phyloP scores from a whole-genome alignment of 768 basidiomycete genomes.

The Collybia mongolica region DNA sequence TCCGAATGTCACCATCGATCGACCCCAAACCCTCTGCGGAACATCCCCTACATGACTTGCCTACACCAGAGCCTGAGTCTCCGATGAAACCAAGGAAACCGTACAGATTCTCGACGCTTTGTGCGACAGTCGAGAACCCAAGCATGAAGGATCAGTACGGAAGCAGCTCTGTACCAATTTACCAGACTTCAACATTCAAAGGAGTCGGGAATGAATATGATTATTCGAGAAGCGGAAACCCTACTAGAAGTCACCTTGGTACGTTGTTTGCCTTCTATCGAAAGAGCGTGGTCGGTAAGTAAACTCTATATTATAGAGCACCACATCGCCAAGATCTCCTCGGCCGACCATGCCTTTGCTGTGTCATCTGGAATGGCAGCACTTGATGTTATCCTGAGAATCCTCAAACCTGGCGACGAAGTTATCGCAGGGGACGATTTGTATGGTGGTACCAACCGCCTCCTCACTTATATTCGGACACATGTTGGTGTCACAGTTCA shows the following conservation, averaged over 20 bases:
- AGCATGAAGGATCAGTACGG: slow-evolving; percentile 94
- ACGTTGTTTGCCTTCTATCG: slow-evolving; percentile 15
- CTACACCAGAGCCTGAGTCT: slow-evolving; percentile 82
- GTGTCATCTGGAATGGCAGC: slow-evolving; percentile 99
- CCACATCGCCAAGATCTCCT: slow-evolving; percentile 96
- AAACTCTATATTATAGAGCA: slow-evolving; percentile 60
- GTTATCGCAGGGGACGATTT: slow-evolving; percentile 96
- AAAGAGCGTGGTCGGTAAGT: background rate
- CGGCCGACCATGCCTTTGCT: slow-evolving; percentile 84
- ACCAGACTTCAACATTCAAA: slow-evolving; percentile 98
- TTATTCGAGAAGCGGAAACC: slow-evolving; percentile 94
- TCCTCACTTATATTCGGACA: slow-evolving; percentile 83
- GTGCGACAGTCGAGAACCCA: slow-evolving; percentile 90
- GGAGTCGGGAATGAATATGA: slow-evolving; percentile 88
- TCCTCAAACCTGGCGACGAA: slow-evolving; percentile 94
- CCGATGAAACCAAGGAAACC: slow-evolving; percentile 67
- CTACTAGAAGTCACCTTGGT: slow-evolving; percentile 95
- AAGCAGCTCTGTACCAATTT: slow-evolving; percentile 93
- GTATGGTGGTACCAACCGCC: slow-evolving; percentile 96
- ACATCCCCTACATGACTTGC: slow-evolving; percentile 50
- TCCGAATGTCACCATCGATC: slow-evolving; percentile 35
- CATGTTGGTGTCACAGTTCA: slow-evolving; percentile 89
- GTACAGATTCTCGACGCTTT: slow-evolving; percentile 87
- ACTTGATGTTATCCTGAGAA: slow-evolving; percentile 88
- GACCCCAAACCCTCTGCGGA: slow-evolving; percentile 32